Conservation (phyloP, 129 eudicot species). For the Glebionis coronaria region DNA sequence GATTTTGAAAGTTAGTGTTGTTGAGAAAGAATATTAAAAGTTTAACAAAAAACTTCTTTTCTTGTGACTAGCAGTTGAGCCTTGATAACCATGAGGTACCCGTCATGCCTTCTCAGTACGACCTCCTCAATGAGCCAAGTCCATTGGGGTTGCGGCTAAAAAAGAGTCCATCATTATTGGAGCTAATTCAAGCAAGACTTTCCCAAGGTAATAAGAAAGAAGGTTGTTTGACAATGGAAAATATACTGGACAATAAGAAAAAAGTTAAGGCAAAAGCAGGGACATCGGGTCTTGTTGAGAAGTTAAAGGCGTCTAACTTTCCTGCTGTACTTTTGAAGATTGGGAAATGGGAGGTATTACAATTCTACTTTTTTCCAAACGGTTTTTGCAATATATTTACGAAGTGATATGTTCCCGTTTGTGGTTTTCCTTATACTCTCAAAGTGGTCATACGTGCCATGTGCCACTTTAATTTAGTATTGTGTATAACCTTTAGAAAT, state of each 20-base stretch:
- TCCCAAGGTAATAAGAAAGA: conserved; percentile 29
- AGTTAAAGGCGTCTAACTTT: conserved; percentile 81
- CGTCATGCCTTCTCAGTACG: conserved; percentile 28
- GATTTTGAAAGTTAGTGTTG: too few species aligned
- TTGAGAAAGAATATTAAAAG: not conserved
- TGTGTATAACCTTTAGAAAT: not conserved
- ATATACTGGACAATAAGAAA: conserved; percentile 27
- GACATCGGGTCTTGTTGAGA: conserved; percentile 38
- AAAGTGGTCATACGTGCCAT: not conserved
- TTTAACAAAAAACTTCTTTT: not conserved
- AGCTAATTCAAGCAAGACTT: conserved; percentile 53
- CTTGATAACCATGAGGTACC: conserved; percentile 23
- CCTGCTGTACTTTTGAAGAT: conserved; percentile 55
- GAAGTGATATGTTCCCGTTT: not conserved
- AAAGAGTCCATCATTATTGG: conserved; percentile 61
- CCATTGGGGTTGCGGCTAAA: conserved; percentile 71
- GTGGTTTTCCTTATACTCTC: not conserved
- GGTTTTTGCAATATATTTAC: not conserved
- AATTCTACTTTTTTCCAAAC: too few species aligned
- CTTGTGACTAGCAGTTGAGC: conserved; percentile 32
- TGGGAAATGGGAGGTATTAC: conserved; percentile 80
- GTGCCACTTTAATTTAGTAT: not conserved
- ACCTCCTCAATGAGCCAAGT: conserved; percentile 59
- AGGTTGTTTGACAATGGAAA: conserved; percentile 4
- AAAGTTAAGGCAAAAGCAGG: conserved; percentile 26